Base-by-base conservation (phyloP, 148 eudicot species). In the Vaccinium darrowii region DNA sequence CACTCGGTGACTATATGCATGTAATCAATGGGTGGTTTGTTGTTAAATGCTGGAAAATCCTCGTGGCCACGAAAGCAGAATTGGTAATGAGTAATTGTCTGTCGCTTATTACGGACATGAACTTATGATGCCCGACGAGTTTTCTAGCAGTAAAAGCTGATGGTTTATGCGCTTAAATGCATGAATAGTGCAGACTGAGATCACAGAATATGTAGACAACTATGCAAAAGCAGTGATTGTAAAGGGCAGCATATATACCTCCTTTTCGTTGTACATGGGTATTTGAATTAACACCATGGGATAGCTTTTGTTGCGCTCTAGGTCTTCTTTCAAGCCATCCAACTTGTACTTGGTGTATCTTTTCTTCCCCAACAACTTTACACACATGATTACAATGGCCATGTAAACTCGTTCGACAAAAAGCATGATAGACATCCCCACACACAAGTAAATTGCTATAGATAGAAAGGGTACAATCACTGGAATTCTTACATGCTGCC, bases 331-430 rank as follows among this genome's bases (percentile, higher is more conserved):
- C 52, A 90, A 71, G 39, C 83, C 78, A 30, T 91, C 90, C 72
- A 89, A 72, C 60, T 90, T 89, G 13, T 88, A 91, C 87, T 87
- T 83, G 79, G 89, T 88, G 56, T 91, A 88, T 69, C 88, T 85
- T 79, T 91, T 91, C 87, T 87, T 90, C 76, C 90, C 86, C 23
- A 88, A 83, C 73, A 84, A 47, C 79, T 90, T 90, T 23, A 91
- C 91, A 18, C 74, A 56, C 1, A 79, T 21, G 60, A 91, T 90
- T 75, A 91, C 91, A 67, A 87, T 60, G 13, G 89, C 88, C 93
- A 91, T 91, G 84, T 90, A 91, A n/a, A 91, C 84, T 13, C 92
- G 82, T 78, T 91, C 92, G 30, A 85, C 21, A 53, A 91, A 91
- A 75, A 90, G 86, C 93, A 91, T 91, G 19, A 90, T 52, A 3